phyloP scores from a whole-genome alignment of 306 rosid species.

The Cucumis hystrix region DNA sequence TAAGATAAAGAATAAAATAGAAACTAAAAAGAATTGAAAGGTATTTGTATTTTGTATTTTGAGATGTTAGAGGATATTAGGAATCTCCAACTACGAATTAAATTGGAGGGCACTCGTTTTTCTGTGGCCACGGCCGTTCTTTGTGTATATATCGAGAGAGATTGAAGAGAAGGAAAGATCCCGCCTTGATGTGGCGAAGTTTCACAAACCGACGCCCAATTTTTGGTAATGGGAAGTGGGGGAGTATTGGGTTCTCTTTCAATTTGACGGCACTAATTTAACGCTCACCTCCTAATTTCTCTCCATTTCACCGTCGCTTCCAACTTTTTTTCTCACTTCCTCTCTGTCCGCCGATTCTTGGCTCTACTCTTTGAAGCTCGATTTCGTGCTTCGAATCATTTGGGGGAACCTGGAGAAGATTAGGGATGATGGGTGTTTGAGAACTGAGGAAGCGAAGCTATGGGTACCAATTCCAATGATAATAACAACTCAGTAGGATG shows the following conservation, averaged over 20 bases:
- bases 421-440: background rate
- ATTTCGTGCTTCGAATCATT: background rate
- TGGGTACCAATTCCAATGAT: conserved; percentile 21
- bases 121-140: background rate
- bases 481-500: conserved; percentile 31
- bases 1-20: too few species aligned
- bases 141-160: background rate
- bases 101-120: background rate
- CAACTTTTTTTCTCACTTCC: background rate
- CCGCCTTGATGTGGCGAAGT: background rate
- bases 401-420: background rate
- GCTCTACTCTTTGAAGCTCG: background rate
- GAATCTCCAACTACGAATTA: background rate
- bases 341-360: background rate
- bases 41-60: too few species aligned
- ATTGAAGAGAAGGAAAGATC: background rate
- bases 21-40: background rate
- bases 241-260: background rate
- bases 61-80: background rate
- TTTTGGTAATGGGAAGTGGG: background rate
- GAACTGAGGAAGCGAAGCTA: background rate
- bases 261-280: background rate
- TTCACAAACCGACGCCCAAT: background rate
- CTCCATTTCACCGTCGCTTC: background rate
- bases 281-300: background rate